phyloP scores from a whole-genome alignment of 2,329 filamentous ascomycete species.

The Claviceps citrina region DNA sequence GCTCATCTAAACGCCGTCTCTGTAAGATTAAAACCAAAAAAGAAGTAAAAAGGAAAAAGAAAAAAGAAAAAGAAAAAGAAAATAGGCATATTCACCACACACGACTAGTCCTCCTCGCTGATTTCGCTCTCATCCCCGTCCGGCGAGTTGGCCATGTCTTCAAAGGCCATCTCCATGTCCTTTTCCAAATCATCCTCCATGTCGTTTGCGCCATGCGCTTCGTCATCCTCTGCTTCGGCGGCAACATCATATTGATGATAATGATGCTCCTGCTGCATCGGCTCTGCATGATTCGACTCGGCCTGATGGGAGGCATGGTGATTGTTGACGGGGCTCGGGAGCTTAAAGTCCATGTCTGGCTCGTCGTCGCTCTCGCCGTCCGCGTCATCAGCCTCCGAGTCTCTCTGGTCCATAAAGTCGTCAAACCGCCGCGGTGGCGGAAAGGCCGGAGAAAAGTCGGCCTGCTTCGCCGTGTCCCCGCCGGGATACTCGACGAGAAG shows the following conservation, averaged over 20 bases:
- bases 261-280: constrained; percentile 1
- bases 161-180: constrained; percentile 33
- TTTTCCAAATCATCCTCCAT: constrained; percentile 30
- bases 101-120: constrained; percentile 45
- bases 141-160: constrained; percentile 39
- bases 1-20: too few species aligned
- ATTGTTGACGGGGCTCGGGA: constrained; percentile 39
- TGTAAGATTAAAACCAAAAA: too few species aligned
- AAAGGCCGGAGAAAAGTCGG: constrained; percentile 35
- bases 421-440: constrained; percentile 34
- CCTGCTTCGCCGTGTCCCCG: constrained; percentile 23
- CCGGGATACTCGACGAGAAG: constrained; percentile 46
- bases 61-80: not conserved
- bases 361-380: constrained; percentile 34
- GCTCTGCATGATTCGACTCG: constrained; percentile 13
- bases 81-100: not conserved
- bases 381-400: constrained; percentile 27
- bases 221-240: constrained; percentile 12
- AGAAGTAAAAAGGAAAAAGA: too few species aligned
- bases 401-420: constrained; percentile 33
- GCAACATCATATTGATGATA: not conserved
- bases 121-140: constrained; percentile 43
- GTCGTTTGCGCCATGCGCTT: constrained; percentile 14
- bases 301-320: constrained; percentile 11
- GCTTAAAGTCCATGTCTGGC: constrained; percentile 33